Evolutionary conservation across 1,284 basidiomycete genomes (phyloP), one percentile per base, ranked within the genome.

Genomic region (Tilletia indica): DNA sequence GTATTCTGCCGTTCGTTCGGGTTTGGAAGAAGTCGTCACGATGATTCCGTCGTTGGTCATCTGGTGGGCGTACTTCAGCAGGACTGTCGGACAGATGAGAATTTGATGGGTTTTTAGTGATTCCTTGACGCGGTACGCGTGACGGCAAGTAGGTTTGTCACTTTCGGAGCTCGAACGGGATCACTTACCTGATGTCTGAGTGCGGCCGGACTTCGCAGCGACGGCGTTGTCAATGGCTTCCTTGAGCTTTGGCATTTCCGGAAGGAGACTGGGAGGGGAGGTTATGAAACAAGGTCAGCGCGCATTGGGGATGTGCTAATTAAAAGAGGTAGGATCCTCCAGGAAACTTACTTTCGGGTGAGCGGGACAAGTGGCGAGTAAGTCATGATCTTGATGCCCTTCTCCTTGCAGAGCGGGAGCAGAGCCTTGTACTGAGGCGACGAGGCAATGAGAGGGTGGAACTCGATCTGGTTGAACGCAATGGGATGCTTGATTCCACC

Each of bases 381-480:
- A 9, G 19, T n/a, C 61, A 64, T 38, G 34, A 64, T 64, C 36
- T 38, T 64, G 61, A 64, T 64, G 8, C 34, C 34, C 61, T 64
- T 64, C 61, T 64, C 61, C 61, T 64, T 64, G 61, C 61, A 64
- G 34, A 64, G 34, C 14, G 61, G 61, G 34, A 64, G 34, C 5
- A 64, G 61, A 4, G 61, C 61, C 34, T 64, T 34, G 36, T 64
- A 64, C 36, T 64, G 61, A 2, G 34, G 36, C 31, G 61, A 19
- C 19, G 34, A 39, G 16, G 61, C 61, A 4, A 64, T 34, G 34
- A 64, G 36, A 6, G 61, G 61, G 36, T 64, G 61, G 36, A 39
- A 64, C 36, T 64, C 61, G 61, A 64, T 64, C 36, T 64, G 36
- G 61, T 64, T 64, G 61, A 38, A 64, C 16, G 61, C 61, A 21